These are phyloP conservation scores for Geranium brycei DNA, from an alignment of 345 rosid species.

Conservation along the genomic window DNA sequence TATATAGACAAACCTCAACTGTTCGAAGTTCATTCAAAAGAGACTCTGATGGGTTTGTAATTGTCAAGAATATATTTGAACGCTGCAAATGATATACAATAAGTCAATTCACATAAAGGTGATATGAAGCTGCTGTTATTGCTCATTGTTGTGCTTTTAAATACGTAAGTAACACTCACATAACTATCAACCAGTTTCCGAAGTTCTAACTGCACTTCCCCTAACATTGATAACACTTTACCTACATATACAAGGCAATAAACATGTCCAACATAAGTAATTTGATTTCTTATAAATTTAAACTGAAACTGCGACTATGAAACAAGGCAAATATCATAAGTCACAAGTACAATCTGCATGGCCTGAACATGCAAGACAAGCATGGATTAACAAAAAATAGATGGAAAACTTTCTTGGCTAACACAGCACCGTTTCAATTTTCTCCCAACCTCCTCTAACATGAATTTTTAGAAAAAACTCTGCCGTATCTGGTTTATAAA, in stretches of 20 bases:
- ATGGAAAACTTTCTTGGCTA: too few species aligned
- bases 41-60: conserved; percentile 88
- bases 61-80: conserved; percentile 56
- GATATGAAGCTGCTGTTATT: background rate
- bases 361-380: background rate
- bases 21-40: conserved; percentile 83
- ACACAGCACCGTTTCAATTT: too few species aligned
- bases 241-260: conserved; percentile 31
- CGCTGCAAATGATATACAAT: conserved; percentile 40
- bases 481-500: too few species aligned
- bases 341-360: background rate
- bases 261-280: background rate
- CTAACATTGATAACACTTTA: conserved; percentile 54
- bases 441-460: too few species aligned
- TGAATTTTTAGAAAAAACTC: too few species aligned
- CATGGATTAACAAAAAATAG: too few species aligned
- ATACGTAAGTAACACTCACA: conserved; percentile 42
- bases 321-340: background rate
- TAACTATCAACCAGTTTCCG: conserved; percentile 75
- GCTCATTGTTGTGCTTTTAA: too few species aligned
- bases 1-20: conserved; percentile 60
- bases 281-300: background rate
- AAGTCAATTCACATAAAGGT: conserved; percentile 7
- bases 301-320: background rate
- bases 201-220: conserved; percentile 75